A percentile compares a stretch with the other conserved stretches of the same genome.
These are phyloP conservation scores for Carpinus fangiana DNA, from an alignment of 306 rosid species.

Conservation along the genomic window DNA sequence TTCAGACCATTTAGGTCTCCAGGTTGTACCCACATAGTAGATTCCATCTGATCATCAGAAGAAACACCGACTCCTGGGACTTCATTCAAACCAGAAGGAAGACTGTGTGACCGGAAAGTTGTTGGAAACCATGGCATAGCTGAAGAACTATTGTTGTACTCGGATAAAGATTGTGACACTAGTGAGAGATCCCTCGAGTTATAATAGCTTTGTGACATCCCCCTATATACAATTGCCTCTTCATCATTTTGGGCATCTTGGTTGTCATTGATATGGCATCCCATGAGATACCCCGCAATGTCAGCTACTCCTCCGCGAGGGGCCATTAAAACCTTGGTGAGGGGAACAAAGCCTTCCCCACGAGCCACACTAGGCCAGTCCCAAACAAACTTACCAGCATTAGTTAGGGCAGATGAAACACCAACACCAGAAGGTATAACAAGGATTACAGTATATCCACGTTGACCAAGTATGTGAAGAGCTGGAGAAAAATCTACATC, in stretches of 20 bases:
- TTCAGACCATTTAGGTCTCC: conserved; percentile 91
- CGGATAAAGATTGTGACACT: conserved; percentile 66
- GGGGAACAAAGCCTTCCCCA: conserved; percentile 85
- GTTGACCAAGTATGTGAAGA: conserved; percentile 95
- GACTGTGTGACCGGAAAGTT: conserved; percentile 66
- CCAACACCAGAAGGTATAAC: conserved; percentile 89
- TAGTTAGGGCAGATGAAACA: conserved; percentile 92
- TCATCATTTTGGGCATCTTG: conserved; percentile 65
- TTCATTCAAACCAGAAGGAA: conserved; percentile 66
- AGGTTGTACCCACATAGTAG: conserved; percentile 68
- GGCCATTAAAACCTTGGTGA: conserved; percentile 53
- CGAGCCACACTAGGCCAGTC: conserved; percentile 96
- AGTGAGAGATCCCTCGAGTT: conserved; percentile 63
- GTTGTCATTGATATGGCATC: conserved; percentile 61
- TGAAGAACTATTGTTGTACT: conserved; percentile 48
- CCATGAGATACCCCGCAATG: conserved; percentile 63
- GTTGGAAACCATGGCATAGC: conserved; percentile 42
- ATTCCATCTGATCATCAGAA: conserved; percentile 52
- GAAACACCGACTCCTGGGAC: conserved; percentile 51
- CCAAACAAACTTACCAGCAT: conserved; percentile 98
- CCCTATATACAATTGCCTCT: conserved; percentile 80
- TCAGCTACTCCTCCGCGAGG: conserved; percentile 56
- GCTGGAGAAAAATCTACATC: conserved; percentile 97
- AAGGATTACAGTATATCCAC: conserved; percentile 87
- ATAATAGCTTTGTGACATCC: conserved; percentile 64